Evolutionary conservation across 257 asterid species (phyloP), one percentile per base, ranked within the genome.

Genomic region (Thymus mandschuricus): DNA sequence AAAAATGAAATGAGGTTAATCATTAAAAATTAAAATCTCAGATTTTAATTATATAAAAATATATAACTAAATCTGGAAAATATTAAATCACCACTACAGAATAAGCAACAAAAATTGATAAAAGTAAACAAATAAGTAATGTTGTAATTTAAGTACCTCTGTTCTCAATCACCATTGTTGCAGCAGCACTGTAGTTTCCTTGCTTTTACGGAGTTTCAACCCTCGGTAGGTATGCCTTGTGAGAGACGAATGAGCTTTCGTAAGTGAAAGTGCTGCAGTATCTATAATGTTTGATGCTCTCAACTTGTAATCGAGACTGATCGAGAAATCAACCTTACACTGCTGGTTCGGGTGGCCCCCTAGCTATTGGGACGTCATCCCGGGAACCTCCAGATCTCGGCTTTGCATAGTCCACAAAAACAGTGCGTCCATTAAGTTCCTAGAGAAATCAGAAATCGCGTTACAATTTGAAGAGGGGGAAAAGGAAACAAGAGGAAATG

Each of bases 341-440:
- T 27, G 62, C 79, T 43, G 89, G 83, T 71, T 73, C 85, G 44
- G 98, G 97, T 45, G 97, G 96, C 10, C 98, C 96, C 70, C 96
- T 81, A 62, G 97, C 97, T 49, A 89, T 89, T 33, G 91, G 96
- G 82, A 79, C 78, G 38, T 71, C 82, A 7, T 75, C 60, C 13
- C 85, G 60, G 15, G 61, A 71, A 54, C 61, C 74, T 51, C 66
- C 30, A 2, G 85, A 77, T 66, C 74, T 81, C 3, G 92, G 91
- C 80, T 79, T 93, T 1, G 98, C 96, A 49, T 91, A 81, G 79
- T 84, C 96, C 74, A 91, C 97, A 78, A 85, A 94, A 64, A 94
- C 68, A 31, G 82, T 87, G 1, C 97, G 92, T n/a, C 96, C 96
- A n/a, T 86, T 85, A 45, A 89, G 79, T 62, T 81, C 80, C 97